phyloP scores from a whole-genome alignment of 2,329 filamentous ascomycete species.

The Penicillium sumatraense region DNA sequence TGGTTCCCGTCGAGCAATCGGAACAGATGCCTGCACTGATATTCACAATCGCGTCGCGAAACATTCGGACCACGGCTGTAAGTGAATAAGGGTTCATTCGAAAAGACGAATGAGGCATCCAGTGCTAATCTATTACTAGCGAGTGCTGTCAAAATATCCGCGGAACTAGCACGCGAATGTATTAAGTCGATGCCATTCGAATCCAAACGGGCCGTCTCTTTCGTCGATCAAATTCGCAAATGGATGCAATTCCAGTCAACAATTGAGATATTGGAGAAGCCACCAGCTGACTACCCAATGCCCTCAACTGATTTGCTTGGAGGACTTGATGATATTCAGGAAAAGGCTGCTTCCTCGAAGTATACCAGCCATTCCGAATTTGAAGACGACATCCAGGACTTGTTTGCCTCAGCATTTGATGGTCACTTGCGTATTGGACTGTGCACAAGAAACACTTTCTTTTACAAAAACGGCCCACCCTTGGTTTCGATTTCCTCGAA shows the following conservation, averaged over 20 bases:
- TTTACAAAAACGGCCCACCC: conserved; percentile 41
- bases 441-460: conserved; percentile 41
- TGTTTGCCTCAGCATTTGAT: conserved; percentile 62
- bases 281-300: conserved; percentile 56
- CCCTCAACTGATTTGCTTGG: conserved; percentile 53
- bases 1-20: neutral
- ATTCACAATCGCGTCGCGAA: neutral
- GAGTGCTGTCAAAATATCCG: neutral
- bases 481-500: conserved; percentile 64
- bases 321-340: conserved; percentile 49
- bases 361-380: conserved; percentile 59
- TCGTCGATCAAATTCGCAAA: conserved; percentile 13
- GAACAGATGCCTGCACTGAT: neutral
- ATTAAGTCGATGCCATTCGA: conserved; percentile 20
- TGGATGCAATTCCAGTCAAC: conserved; percentile 54
- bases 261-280: conserved; percentile 52
- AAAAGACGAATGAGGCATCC: too few relatives aligned
- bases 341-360: conserved; percentile 44
- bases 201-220: conserved; percentile 3
- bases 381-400: conserved; percentile 56
- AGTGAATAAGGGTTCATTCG: too few relatives aligned
- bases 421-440: conserved; percentile 55
- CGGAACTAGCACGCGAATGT: conserved; percentile 8
- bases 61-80: neutral
- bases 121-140: too few relatives aligned